Evolutionary conservation across 2,329 filamentous ascomycete species (phyloP).

Genomic region (Pseudocercospora crystallina): DNA sequence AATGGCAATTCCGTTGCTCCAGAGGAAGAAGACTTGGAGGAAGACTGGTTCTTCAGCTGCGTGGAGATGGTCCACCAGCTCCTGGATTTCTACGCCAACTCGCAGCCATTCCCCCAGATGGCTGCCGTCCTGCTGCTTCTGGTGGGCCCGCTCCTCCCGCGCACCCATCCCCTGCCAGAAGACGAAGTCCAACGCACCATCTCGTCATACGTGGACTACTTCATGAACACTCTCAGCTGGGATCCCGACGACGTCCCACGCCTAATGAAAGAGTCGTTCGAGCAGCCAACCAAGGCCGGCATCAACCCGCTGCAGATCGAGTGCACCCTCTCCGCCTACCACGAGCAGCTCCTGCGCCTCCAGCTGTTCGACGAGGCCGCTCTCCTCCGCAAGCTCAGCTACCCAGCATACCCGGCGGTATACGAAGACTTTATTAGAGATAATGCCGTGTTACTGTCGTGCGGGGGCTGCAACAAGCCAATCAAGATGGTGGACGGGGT

Average conservation of each 20-base stretch:
- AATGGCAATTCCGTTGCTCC: not conserved
- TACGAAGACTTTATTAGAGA: conserved; percentile 59
- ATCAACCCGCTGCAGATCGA: conserved; percentile 55
- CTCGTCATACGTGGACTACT: conserved; percentile 41
- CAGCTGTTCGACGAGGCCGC: conserved; percentile 54
- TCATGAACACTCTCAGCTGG: conserved; percentile 37
- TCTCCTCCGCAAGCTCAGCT: conserved; percentile 56
- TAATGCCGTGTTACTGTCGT: conserved; percentile 55
- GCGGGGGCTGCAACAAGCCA: conserved; percentile 57
- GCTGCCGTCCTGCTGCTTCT: conserved; percentile 49
- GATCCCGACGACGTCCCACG: conserved; percentile 36
- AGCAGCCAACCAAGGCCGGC: conserved; percentile 43
- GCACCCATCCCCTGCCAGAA: conserved; percentile 38
- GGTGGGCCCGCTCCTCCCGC: conserved; percentile 46
- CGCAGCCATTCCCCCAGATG: conserved; percentile 48
- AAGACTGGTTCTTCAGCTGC: conserved; percentile 39
- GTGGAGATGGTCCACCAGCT: conserved; percentile 44
- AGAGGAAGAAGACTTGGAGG: conserved; percentile 29
- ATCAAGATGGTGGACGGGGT: conserved; percentile 51
- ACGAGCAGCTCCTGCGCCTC: conserved; percentile 53
- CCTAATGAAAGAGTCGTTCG: conserved; percentile 41
- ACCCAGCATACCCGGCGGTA: conserved; percentile 56
- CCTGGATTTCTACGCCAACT: conserved; percentile 42
- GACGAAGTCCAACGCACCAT: conserved; percentile 36
- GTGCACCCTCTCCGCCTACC: conserved; percentile 57